These are phyloP conservation scores for Rossbeevera mucosa DNA, from an alignment of 768 basidiomycete genomes.

Conservation along the genomic window DNA sequence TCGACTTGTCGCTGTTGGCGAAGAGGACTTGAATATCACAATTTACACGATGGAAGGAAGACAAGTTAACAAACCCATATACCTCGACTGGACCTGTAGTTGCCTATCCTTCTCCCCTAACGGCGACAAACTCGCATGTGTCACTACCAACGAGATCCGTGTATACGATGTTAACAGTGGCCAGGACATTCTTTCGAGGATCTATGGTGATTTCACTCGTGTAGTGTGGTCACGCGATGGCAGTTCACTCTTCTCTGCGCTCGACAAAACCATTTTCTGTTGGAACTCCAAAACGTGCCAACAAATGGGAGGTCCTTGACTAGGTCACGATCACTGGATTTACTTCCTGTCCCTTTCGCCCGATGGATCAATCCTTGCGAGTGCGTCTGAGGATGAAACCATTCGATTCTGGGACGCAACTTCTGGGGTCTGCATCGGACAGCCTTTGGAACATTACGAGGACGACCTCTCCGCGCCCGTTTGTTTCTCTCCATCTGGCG, in stretches of 20 bases:
- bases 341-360: not conserved
- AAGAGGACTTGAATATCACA: not conserved
- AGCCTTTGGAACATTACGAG: not conserved
- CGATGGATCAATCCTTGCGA: not conserved
- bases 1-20: not conserved
- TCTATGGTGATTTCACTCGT: too few species aligned
- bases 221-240: slow-evolving; percentile 10
- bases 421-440: not conserved
- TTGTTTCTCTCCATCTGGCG: not conserved
- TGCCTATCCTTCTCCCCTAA: slow-evolving; percentile 3
- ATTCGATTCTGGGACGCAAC: not conserved
- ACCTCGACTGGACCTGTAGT: not conserved
- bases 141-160: not conserved
- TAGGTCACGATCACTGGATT: too few species aligned
- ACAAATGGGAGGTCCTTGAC: too few species aligned
- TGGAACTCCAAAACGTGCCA: not conserved
- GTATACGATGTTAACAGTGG: slow-evolving; percentile 2
- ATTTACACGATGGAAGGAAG: not conserved
- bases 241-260: not conserved
- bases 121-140: slow-evolving; percentile 2
- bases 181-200: not conserved
- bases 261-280: not conserved
- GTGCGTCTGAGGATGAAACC: not conserved
- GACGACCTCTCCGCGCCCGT: too few species aligned
- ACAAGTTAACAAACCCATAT: not conserved